These are phyloP conservation scores for Penicillium corylophilum DNA, from an alignment of 2,329 filamentous ascomycete genomes.

Conservation along the genomic window DNA sequence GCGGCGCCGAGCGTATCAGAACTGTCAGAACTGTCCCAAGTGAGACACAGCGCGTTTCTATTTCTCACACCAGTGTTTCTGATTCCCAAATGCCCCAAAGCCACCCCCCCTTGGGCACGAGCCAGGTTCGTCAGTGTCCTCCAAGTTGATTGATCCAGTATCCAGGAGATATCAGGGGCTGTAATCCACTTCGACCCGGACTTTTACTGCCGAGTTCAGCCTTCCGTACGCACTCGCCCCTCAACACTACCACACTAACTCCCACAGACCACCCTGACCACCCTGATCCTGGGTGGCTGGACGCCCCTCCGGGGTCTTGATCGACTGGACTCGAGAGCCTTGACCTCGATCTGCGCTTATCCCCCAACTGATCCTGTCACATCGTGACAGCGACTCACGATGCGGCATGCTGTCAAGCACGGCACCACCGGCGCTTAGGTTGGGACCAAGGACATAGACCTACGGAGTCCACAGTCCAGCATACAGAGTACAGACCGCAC, in stretches of 20 bases:
- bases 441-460: too few species aligned
- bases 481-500: too few species aligned
- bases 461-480: neutral
- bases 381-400: conserved; percentile 9
- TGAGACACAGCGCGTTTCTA: conserved; percentile 39
- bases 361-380: conserved; percentile 3
- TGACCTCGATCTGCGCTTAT: neutral
- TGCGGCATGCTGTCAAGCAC: conserved; percentile 14
- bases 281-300: neutral
- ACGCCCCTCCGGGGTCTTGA: neutral
- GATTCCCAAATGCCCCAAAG: conserved; percentile 9
- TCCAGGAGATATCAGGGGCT: neutral
- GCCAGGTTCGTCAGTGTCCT: neutral
- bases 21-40: conserved; percentile 26
- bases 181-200: neutral
- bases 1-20: conserved; percentile 19
- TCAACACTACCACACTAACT: too few species aligned
- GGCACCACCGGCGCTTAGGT: conserved; percentile 20
- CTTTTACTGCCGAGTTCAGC: neutral
- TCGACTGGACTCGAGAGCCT: neutral
- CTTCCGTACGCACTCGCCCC: neutral
- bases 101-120: neutral
- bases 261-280: neutral
- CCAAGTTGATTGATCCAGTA: too few species aligned
- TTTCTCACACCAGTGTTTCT: conserved; percentile 6